phyloP scores from a whole-genome alignment of 2,329 filamentous ascomycete species.

The Hymenoscyphus occultus region DNA sequence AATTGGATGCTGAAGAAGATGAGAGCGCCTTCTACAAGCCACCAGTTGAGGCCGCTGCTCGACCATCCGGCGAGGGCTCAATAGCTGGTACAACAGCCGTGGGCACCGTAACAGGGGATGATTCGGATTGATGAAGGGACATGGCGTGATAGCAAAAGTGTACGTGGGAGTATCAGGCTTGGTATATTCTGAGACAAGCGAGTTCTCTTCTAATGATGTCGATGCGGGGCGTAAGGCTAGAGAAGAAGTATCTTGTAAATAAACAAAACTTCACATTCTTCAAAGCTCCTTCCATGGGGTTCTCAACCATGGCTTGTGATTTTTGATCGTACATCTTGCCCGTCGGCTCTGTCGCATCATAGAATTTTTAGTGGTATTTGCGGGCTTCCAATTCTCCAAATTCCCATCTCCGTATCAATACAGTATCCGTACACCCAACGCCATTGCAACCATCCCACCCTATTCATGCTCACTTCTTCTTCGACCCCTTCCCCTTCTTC shows the following conservation, averaged over 20 bases:
- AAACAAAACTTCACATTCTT: slow-evolving; percentile 26
- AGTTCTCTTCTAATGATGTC: background rate
- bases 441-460: background rate
- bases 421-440: background rate
- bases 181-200: slow-evolving; percentile 2
- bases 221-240: background rate
- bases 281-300: slow-evolving; percentile 13
- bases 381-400: background rate
- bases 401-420: background rate
- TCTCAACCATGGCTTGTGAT: background rate
- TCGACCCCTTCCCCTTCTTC: slow-evolving; percentile 18
- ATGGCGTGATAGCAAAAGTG: slow-evolving; percentile 3
- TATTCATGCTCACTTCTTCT: slow-evolving; percentile 7
- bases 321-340: background rate
- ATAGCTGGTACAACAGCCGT: slow-evolving; percentile 26
- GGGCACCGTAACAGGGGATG: slow-evolving; percentile 27
- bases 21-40: slow-evolving; percentile 65
- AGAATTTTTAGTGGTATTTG: background rate
- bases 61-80: slow-evolving; percentile 49
- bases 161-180: background rate
- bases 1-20: slow-evolving; percentile 90
- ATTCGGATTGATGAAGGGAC: slow-evolving; percentile 23
- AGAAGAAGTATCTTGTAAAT: slow-evolving; percentile 32
- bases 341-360: background rate
- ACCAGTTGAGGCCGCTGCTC: slow-evolving; percentile 51